Percentiles rank a stretch among this genome's conserved stretches.
Conservation (phyloP, 1,284 basidiomycete species). For the Mixia osmundae region DNA sequence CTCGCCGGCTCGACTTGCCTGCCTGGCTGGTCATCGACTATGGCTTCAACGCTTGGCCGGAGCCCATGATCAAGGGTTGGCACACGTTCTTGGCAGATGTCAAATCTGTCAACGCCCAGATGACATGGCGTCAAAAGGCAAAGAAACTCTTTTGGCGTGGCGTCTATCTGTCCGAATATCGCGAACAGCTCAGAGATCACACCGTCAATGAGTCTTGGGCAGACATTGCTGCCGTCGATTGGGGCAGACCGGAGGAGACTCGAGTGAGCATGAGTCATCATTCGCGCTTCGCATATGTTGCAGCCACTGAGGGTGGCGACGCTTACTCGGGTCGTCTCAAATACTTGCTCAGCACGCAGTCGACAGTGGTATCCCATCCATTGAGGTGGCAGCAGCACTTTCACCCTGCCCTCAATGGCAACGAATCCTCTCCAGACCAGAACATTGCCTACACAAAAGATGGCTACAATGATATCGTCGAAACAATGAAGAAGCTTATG, state of each 20-base stretch:
- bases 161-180: constrained; percentile 19
- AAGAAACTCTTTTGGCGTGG: constrained; percentile 21
- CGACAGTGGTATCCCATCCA: too few relatives aligned
- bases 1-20: neutral
- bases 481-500: too few relatives aligned
- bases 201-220: constrained; percentile 16
- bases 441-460: too few relatives aligned
- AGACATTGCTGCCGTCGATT: constrained; percentile 16
- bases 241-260: constrained; percentile 14
- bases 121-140: constrained; percentile 18
- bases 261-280: constrained; percentile 19
- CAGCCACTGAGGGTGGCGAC: constrained; percentile 21
- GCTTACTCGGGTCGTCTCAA: constrained; percentile 22
- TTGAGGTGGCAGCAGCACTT: too few relatives aligned
- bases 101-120: neutral
- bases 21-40: constrained; percentile 14
- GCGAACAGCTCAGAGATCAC: constrained; percentile 18
- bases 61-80: constrained; percentile 18
- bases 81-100: constrained; percentile 17
- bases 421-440: too few relatives aligned
- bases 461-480: too few relatives aligned
- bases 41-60: constrained; percentile 21
- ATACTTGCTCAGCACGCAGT: too few relatives aligned
- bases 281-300: constrained; percentile 21
- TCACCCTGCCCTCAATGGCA: too few relatives aligned